These are phyloP conservation scores for Marasmius fiardii DNA, from an alignment of 1,284 basidiomycete species.

Conservation along the genomic window DNA sequence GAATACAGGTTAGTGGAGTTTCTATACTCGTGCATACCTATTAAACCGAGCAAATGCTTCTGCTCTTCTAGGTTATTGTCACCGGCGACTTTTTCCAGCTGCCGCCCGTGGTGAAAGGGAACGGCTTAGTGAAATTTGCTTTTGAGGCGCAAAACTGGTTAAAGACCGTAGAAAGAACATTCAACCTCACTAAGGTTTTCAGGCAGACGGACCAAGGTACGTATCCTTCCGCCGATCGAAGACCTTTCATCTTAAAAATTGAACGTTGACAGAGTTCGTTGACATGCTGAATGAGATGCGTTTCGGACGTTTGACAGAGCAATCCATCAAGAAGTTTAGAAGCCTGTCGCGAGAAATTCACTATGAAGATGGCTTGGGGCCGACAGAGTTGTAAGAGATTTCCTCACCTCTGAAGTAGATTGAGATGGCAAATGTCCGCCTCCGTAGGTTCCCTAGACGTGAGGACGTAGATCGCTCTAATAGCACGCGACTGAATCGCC, in stretches of 20 bases:
- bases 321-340: conserved; percentile 55
- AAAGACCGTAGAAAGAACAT: conserved; percentile 71
- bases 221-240: conserved; percentile 4
- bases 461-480: conserved; percentile 93
- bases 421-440: background rate
- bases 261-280: conserved; percentile 61
- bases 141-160: conserved; percentile 90
- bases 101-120: conserved; percentile 73
- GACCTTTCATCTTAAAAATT: background rate
- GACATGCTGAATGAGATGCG: conserved; percentile 92
- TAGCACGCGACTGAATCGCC: conserved; percentile 52
- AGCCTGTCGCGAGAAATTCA: conserved; percentile 55
- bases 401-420: background rate
- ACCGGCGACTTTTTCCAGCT: conserved; percentile 98
- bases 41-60: conserved; percentile 12
- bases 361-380: conserved; percentile 71
- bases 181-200: conserved; percentile 91
- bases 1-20: conserved; percentile 70
- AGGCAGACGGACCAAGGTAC: conserved; percentile 68
- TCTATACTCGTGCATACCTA: background rate
- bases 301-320: conserved; percentile 57
- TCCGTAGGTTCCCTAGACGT: conserved; percentile 75
- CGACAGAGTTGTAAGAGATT: conserved; percentile 72
- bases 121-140: conserved; percentile 56
- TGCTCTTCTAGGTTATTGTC: conserved; percentile 59